These are phyloP conservation scores for Exophiala xenobiotica DNA, from an alignment of 2,329 filamentous ascomycete species.

Conservation along the genomic window DNA sequence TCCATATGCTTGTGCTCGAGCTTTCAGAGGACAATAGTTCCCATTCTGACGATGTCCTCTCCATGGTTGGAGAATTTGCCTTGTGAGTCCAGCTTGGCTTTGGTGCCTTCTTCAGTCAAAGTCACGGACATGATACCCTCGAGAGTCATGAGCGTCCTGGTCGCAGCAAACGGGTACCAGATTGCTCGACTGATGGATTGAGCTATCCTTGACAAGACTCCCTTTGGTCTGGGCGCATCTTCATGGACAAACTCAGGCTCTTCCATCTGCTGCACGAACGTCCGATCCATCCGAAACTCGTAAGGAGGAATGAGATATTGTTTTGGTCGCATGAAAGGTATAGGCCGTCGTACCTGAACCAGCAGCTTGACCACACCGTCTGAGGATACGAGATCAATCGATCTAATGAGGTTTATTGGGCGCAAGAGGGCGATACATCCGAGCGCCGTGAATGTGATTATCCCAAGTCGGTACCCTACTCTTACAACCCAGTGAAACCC, in stretches of 20 bases:
- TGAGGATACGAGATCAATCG: slow-evolving; percentile 18
- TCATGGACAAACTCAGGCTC: slow-evolving; percentile 17
- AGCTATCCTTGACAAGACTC: slow-evolving; percentile 6
- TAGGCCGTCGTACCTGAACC: slow-evolving; percentile 20
- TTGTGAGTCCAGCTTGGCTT: slow-evolving; percentile 21
- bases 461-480: slow-evolving; percentile 18
- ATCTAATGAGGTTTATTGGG: slow-evolving; percentile 17
- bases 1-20: background rate
- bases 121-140: slow-evolving; percentile 22
- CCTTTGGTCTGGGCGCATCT: background rate
- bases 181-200: slow-evolving; percentile 18
- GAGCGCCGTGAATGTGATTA: slow-evolving; percentile 15
- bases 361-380: slow-evolving; percentile 18
- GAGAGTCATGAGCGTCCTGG: slow-evolving; percentile 17
- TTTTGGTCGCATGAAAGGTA: slow-evolving; percentile 22
- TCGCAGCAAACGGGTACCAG: slow-evolving; percentile 20
- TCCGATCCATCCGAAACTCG: slow-evolving; percentile 20
- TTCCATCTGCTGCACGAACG: slow-evolving; percentile 18
- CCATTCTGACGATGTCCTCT: slow-evolving; percentile 18
- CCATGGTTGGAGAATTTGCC: slow-evolving; percentile 18
- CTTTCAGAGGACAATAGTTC: slow-evolving; percentile 15
- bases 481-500: slow-evolving; percentile 18
- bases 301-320: slow-evolving; percentile 18
- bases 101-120: slow-evolving; percentile 7
- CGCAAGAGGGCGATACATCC: slow-evolving; percentile 19